Base-by-base conservation (phyloP, 2,329 filamentous ascomycete species). In the Fusarium verrucosum region DNA sequence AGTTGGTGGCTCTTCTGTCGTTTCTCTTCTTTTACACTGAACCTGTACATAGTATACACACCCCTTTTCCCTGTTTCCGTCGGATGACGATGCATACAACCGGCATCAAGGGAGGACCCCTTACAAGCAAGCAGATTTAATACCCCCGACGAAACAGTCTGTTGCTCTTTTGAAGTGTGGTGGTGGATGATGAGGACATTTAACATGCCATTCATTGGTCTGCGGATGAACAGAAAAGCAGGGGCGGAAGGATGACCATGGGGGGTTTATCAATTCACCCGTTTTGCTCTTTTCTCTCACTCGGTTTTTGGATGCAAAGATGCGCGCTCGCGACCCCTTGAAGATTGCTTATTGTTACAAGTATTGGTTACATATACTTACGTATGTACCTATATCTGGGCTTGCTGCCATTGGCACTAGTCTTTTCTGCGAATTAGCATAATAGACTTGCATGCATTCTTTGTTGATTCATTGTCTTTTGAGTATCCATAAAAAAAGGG, bases 1-100 rank as follows among this genome's bases (percentile, higher is more conserved):
- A 70, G 70, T 72, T 72, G 52, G 56, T 59, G 53, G 53, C 58
- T 52, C 59, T 50, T 50, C 54, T 50, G 35, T 54, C 54, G 44
- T 51, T 64, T 69, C 44, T 45, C 40, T 59, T 62, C 44, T 55
- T 32, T 55, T 60, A 30, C 13, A 30, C 16, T 35, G 35, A 35
- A 50, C 50, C 51, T 66, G 63, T 66, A 66, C 45, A 64, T 66
- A 64, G 35, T 33, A 55, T 43, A 66, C 49, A 46, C 16, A n/a
- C n/a, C n/a, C 28, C n/a, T 38, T 50, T 44, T n/a, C 23, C 30
- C 49, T 50, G 20, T 43, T 47, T 43, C n/a, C 37, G 30, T 44
- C 46, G 47, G 58, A 42, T n/a, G n/a, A 37, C 30, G 40, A 36
- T 62, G 36, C 19, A 46, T 38, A 26, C 59, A 47, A 30, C 46